phyloP scores from a whole-genome alignment of 1,284 basidiomycete species.

The Austroboletus novae-zelandiae region DNA sequence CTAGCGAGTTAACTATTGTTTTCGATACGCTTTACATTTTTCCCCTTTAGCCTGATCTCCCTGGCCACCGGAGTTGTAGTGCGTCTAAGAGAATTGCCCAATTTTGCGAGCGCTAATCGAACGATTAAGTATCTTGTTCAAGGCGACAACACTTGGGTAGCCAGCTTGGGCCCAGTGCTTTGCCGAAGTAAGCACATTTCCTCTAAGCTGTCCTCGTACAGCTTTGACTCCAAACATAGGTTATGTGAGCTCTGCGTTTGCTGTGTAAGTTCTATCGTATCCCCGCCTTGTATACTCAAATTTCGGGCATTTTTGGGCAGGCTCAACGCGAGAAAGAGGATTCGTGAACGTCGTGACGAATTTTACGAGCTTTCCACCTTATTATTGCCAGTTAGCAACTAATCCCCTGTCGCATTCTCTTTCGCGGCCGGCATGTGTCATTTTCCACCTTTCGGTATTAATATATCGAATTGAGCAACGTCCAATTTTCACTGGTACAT shows the following conservation, averaged over 20 bases:
- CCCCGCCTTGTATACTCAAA: neutral
- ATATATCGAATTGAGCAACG: too few species aligned
- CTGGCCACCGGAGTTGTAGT: slow-evolving; percentile 5
- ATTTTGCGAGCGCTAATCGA: neutral
- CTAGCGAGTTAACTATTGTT: rapidly evolving
- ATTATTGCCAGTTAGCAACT: neutral
- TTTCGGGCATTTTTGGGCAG: neutral
- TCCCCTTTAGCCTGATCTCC: slow-evolving; percentile 1
- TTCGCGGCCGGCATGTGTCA: too few species aligned
- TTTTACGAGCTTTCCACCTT: too few species aligned
- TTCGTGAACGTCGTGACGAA: slow-evolving; percentile 3
- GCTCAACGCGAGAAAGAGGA: slow-evolving; percentile 7
- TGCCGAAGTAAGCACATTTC: neutral
- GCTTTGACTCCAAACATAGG: slow-evolving; percentile 1
- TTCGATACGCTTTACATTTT: neutral
- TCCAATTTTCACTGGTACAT: too few species aligned
- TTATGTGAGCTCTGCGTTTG: slow-evolving; percentile 13
- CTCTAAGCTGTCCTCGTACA: neutral
- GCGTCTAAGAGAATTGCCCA: neutral
- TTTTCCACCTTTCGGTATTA: too few species aligned
- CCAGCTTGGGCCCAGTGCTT: neutral
- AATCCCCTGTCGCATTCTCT: too few species aligned
- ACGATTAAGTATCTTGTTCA: slow-evolving; percentile 9
- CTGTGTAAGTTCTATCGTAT: slow-evolving; percentile 8
- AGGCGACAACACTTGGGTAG: neutral